Evolutionary conservation across 1,139 yeast species (phyloP).

Genomic region (Geotrichum macrosporum): DNA sequence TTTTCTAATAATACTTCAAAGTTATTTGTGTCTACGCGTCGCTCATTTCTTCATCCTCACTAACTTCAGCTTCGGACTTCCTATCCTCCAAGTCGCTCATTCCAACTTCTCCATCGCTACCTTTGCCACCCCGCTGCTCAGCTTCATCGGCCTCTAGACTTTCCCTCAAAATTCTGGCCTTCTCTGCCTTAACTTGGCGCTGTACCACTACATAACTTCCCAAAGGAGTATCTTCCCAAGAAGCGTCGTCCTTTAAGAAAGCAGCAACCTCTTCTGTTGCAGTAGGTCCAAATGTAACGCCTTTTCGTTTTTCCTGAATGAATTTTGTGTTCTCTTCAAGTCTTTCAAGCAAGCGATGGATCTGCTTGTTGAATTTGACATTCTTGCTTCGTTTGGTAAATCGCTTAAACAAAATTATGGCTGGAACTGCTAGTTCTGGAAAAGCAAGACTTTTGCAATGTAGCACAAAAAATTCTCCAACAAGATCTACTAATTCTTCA

Average conservation of each 20-base stretch:
- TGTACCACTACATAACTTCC: slow-evolving; percentile 82
- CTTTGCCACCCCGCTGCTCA: slow-evolving; percentile 1
- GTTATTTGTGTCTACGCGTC: slow-evolving; percentile 3
- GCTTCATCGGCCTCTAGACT: slow-evolving; percentile 18
- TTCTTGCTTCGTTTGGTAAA: slow-evolving; percentile 63
- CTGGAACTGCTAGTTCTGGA: slow-evolving; percentile 92
- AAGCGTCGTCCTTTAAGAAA: slow-evolving; percentile 60
- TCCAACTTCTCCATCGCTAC: slow-evolving; percentile 15
- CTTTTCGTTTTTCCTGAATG: slow-evolving; percentile 62
- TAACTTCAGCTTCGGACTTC: not conserved
- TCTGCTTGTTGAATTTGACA: slow-evolving; percentile 70
- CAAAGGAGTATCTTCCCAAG: slow-evolving; percentile 85
- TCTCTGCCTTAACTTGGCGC: slow-evolving; percentile 70
- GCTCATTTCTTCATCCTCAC: slow-evolving; percentile 4
- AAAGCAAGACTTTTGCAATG: slow-evolving; percentile 83
- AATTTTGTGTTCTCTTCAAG: slow-evolving; percentile 69
- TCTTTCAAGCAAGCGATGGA: slow-evolving; percentile 72
- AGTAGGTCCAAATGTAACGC: slow-evolving; percentile 79
- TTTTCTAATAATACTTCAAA: not conserved
- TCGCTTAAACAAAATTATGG: slow-evolving; percentile 73
- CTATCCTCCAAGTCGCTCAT: slow-evolving; percentile 15
- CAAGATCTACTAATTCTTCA: slow-evolving; percentile 78
- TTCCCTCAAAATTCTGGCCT: slow-evolving; percentile 17
- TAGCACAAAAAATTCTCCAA: slow-evolving; percentile 76
- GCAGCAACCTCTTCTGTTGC: slow-evolving; percentile 69